Percentiles rank a stretch among this genome's conserved stretches.
These are phyloP conservation scores for Alternaria sp. DNA, from an alignment of 2,329 filamentous ascomycete species.

Conservation along the genomic window DNA sequence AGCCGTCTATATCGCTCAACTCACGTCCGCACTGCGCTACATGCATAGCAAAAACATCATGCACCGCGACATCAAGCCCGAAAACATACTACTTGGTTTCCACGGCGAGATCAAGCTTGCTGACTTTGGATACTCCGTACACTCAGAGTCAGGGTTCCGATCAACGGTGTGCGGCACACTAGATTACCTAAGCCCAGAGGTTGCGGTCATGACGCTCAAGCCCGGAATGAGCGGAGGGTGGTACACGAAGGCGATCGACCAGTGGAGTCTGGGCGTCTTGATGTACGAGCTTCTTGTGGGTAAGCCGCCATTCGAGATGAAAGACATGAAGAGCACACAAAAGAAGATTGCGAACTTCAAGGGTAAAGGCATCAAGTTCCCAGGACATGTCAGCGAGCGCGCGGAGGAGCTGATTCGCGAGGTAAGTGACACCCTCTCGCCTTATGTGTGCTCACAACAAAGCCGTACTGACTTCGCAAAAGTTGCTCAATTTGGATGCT, in stretches of 20 bases:
- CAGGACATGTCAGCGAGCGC: constrained; percentile 82
- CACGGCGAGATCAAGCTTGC: constrained; percentile 97
- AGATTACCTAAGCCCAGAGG: constrained; percentile 93
- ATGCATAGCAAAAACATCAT: constrained; percentile 94
- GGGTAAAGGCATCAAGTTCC: constrained; percentile 83
- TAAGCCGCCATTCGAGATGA: constrained; percentile 92
- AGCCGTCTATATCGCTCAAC: constrained; percentile 82
- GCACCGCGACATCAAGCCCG: constrained; percentile 89
- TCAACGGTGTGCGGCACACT: constrained; percentile 94
- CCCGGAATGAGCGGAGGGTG: constrained; percentile 73
- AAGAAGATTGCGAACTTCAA: constrained; percentile 72
- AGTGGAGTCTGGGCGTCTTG: constrained; percentile 92
- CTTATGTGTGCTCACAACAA: background rate
- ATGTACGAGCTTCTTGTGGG: constrained; percentile 93
- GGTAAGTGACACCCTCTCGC: constrained; percentile 19
- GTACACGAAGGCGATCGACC: constrained; percentile 89
- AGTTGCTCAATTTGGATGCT: constrained; percentile 66
- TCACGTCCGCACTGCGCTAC: constrained; percentile 82
- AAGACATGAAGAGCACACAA: constrained; percentile 80
- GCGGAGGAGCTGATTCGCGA: constrained; percentile 77
- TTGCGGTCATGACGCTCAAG: constrained; percentile 62
- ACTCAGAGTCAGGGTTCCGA: constrained; percentile 86
- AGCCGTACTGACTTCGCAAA: background rate
- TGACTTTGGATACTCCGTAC: constrained; percentile 96
- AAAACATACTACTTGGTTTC: constrained; percentile 93